Evolutionary conservation across 1,139 yeast species (phyloP), one percentile per base, ranked within the genome.

Genomic region (Protomyces macrosporus): DNA sequence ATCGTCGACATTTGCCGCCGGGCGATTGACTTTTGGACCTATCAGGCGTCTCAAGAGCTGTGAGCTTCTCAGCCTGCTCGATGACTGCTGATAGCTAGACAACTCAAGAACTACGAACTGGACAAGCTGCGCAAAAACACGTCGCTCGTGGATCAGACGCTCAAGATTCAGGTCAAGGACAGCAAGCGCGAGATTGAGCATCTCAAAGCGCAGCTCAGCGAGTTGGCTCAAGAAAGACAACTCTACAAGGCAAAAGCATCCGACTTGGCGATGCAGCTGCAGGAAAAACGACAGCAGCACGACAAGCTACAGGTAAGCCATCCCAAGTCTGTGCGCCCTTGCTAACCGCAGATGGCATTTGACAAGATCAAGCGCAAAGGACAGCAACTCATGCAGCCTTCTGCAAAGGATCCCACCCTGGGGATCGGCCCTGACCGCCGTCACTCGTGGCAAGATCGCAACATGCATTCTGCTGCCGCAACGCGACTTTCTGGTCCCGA

Each of bases 21-120:
- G 1, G 68, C 68, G 2, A 52, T 67, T 3, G 59, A 65, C 10
- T 67, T 67, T 52, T 67, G 68, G 68, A 66, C 63, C 4, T 67
- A 67, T 40, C 68, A 67, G 39, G 59, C 65, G 42, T 60, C 68
- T 3, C 68, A 65, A 34, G 68, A 67, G 53, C 63, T 67, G 68
- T 66, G 14, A 32, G 60, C n/a, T 42, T n/a, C 4, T 39, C 6
- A 6, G 23, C 12, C 5, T 10, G 23, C 7, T 12, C 45, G 51
- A n/a, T 35, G 33, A 14, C 14, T 45, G 6, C 9, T 32, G n/a
- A 50, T 9, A 5, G n/a, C 3, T 6, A 52, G 33, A 30, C 34
- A 12, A 23, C 23, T 32, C 32, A 9, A 67, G 40, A 67, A 66
- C 9, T 65, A 56, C 51, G 30, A 53, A 32, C 30, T 60, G 39